These are phyloP conservation scores for Barnettozyma pratensis DNA, from an alignment of 805 yeast genomes.

Conservation along the genomic window DNA sequence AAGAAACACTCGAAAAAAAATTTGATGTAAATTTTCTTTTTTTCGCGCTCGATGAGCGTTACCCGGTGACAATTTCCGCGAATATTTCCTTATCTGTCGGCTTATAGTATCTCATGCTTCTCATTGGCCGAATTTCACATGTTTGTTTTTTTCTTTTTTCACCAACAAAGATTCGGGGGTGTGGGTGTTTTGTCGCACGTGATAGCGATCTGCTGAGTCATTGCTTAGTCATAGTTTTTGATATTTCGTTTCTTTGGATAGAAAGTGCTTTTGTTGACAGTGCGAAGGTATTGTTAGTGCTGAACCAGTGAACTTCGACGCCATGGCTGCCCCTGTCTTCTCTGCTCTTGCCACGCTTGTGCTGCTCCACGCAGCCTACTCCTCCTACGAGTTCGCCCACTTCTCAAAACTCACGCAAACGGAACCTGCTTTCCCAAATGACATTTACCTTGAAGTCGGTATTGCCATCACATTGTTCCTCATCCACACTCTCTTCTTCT, in stretches of 20 bases:
- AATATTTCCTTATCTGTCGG: no score
- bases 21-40: no score
- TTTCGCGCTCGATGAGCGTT: constrained; percentile 11
- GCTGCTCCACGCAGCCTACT: constrained; percentile 8
- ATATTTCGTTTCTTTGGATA: neutral
- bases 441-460: constrained; percentile 4
- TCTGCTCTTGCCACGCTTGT: neutral
- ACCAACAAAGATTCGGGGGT: neutral
- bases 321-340: neutral
- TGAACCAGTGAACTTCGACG: no score
- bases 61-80: neutral
- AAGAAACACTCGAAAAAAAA: constrained; percentile 2
- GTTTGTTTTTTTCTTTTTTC: no score
- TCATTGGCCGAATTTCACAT: no score
- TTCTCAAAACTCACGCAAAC: neutral
- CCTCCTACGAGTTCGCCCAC: constrained; percentile 7
- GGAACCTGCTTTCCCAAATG: constrained; percentile 4
- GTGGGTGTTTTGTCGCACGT: neutral
- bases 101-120: no score
- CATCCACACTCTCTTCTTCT: constrained; percentile 1
- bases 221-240: no score
- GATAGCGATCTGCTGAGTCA: no score
- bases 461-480: constrained; percentile 1
- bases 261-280: neutral
- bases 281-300: no score